These are phyloP conservation scores for Kluyveromyces sp. DNA, from an alignment of 1,139 yeast genomes.

Conservation along the genomic window DNA sequence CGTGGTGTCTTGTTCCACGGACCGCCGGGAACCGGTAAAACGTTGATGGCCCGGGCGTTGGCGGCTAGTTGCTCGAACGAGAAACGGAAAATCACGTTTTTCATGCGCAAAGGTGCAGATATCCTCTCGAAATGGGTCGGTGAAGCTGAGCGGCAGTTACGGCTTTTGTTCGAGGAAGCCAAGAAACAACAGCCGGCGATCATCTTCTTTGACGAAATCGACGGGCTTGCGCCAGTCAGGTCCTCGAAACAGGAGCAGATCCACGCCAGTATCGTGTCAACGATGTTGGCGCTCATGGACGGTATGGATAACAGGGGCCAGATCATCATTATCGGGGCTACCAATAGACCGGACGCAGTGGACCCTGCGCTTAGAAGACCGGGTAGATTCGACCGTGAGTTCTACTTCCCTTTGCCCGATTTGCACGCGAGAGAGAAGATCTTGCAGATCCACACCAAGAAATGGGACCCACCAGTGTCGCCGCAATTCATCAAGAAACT, in stretches of 20 bases:
- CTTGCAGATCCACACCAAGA: constrained; percentile 73
- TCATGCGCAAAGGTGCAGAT: constrained; percentile 98
- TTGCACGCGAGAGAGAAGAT: constrained; percentile 70
- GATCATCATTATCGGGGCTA: constrained; percentile 96
- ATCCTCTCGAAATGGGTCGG: constrained; percentile 98
- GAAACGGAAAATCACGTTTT: constrained; percentile 79
- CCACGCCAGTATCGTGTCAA: constrained; percentile 94
- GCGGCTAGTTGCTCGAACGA: constrained; percentile 92
- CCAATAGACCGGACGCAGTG: constrained; percentile 94
- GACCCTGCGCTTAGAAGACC: constrained; percentile 98
- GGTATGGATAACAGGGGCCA: constrained; percentile 98
- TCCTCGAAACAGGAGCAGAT: constrained; percentile 96
- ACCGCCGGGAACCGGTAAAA: constrained; percentile 99
- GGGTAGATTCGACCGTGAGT: constrained; percentile 95
- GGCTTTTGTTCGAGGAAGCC: constrained; percentile 91
- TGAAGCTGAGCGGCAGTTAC: constrained; percentile 91
- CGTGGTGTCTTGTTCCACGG: constrained; percentile 97
- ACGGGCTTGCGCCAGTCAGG: constrained; percentile 96
- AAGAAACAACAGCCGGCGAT: constrained; percentile 93
- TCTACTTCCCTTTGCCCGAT: constrained; percentile 91
- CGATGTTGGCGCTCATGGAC: constrained; percentile 91
- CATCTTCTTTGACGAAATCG: constrained; percentile 94
- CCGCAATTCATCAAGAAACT: constrained; percentile 54
- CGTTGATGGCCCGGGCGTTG: constrained; percentile 93
- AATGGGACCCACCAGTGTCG: constrained; percentile 74